A percentile compares a stretch with the other conserved stretches of the same genome.
These are phyloP conservation scores for Cucurbitaria berberidis DNA, from an alignment of 2,329 filamentous ascomycete species.

Conservation along the genomic window DNA sequence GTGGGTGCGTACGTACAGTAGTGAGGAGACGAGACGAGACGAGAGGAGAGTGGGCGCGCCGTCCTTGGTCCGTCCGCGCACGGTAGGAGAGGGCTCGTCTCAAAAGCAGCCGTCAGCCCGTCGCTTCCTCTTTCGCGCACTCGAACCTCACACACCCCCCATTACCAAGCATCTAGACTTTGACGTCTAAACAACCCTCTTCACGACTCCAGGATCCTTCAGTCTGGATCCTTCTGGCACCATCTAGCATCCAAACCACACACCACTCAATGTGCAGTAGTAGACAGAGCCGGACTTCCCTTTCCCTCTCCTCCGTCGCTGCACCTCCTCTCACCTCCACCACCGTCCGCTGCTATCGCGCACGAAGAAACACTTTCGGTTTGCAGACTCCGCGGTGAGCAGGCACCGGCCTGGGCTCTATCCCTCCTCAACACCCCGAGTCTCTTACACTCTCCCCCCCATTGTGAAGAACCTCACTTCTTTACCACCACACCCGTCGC, in stretches of 20 bases:
- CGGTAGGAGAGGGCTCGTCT: constrained; percentile 17
- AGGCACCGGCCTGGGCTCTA: constrained; percentile 38
- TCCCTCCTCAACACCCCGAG: neutral
- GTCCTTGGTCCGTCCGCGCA: constrained; percentile 27
- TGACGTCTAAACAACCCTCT: constrained; percentile 25
- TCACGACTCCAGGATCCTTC: constrained; percentile 20
- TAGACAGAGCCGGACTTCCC: constrained; percentile 38
- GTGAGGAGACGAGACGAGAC: too few relatives aligned
- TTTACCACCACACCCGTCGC: constrained; percentile 14
- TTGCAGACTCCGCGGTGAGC: constrained; percentile 44
- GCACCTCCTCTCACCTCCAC: constrained; percentile 35
- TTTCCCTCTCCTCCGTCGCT: constrained; percentile 40
- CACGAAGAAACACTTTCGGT: constrained; percentile 33
- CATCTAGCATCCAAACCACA: constrained; percentile 19
- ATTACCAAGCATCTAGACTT: constrained; percentile 39
- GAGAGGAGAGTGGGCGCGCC: constrained; percentile 6
- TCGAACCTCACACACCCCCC: constrained; percentile 20
- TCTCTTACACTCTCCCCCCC: too few relatives aligned
- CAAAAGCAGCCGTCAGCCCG: constrained; percentile 30
- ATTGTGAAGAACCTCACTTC: neutral
- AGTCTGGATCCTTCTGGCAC: constrained; percentile 46
- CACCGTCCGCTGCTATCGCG: constrained; percentile 21
- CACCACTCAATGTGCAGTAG: constrained; percentile 47
- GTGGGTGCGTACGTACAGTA: too few relatives aligned
- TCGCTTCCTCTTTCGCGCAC: constrained; percentile 23